Conservation (phyloP, 805 yeast species). For the Saturnispora galanensis region DNA sequence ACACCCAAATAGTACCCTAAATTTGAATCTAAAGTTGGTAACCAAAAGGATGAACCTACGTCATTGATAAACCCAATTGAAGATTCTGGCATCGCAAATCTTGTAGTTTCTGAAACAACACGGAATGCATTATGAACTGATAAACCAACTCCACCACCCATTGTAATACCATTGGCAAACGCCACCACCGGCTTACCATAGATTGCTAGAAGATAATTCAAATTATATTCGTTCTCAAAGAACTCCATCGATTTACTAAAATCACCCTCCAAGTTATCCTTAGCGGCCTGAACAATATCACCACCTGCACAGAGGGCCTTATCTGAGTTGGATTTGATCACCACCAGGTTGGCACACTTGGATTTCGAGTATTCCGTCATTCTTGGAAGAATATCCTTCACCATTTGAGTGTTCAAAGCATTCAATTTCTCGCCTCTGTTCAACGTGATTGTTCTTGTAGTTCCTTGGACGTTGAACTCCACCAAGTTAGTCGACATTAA, state of each 20-base stretch:
- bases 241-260: conserved; percentile 45
- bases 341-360: conserved; percentile 49
- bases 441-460: conserved; percentile 63
- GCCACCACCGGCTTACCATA: conserved; percentile 82
- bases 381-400: conserved; percentile 59
- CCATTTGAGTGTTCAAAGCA: conserved; percentile 74
- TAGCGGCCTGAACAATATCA: conserved; percentile 78
- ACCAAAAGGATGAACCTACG: conserved; percentile 86
- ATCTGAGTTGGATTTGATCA: conserved; percentile 56
- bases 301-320: conserved; percentile 94
- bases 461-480: conserved; percentile 48
- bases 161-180: conserved; percentile 81
- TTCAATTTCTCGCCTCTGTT: conserved; percentile 80
- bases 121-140: conserved; percentile 88
- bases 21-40: conserved; percentile 73
- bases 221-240: conserved; percentile 71
- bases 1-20: conserved; percentile 79
- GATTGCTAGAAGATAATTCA: conserved; percentile 73
- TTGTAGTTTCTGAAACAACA: conserved; percentile 83
- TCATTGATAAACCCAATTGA: conserved; percentile 95
- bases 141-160: conserved; percentile 98
- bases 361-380: conserved; percentile 69
- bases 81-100: conserved; percentile 97
- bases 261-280: conserved; percentile 39
- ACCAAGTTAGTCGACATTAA: conserved; percentile 30